Percentiles rank a stretch among this genome's conserved stretches.
Evolutionary conservation across 176 grass and related monocot species (phyloP).

Genomic region (Hsuehochloa calcarea): DNA sequence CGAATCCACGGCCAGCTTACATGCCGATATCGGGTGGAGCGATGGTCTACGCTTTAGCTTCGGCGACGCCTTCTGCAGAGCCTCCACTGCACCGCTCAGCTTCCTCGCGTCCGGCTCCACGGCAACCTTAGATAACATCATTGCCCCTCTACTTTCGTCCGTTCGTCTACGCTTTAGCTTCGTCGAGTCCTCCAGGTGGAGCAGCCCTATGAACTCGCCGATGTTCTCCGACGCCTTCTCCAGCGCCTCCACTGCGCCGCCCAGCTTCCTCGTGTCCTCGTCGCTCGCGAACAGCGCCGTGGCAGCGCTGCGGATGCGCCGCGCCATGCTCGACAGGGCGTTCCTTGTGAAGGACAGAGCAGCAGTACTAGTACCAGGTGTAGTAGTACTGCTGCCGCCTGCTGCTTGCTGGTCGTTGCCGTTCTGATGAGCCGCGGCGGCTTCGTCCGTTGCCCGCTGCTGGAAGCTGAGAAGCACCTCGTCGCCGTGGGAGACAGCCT

Average conservation of each 20-base stretch:
- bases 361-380: neutral
- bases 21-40: no score
- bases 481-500: neutral
- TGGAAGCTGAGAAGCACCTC: neutral
- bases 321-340: neutral
- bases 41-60: no score
- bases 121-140: no score
- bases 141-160: no score
- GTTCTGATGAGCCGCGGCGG: neutral
- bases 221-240: neutral
- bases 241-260: neutral
- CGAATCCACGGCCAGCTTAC: no score
- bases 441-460: neutral
- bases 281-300: neutral
- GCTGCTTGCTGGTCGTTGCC: neutral
- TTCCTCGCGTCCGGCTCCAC: no score
- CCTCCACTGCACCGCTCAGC: no score
- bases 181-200: neutral
- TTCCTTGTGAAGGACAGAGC: neutral
- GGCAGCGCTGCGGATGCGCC: neutral
- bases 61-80: no score
- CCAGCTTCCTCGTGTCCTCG: neutral
- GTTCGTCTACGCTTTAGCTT: neutral
- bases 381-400: neutral
- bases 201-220: conserved; percentile 11